These are phyloP conservation scores for Euphorbia tirucalli DNA, from an alignment of 345 rosid species.

Conservation along the genomic window DNA sequence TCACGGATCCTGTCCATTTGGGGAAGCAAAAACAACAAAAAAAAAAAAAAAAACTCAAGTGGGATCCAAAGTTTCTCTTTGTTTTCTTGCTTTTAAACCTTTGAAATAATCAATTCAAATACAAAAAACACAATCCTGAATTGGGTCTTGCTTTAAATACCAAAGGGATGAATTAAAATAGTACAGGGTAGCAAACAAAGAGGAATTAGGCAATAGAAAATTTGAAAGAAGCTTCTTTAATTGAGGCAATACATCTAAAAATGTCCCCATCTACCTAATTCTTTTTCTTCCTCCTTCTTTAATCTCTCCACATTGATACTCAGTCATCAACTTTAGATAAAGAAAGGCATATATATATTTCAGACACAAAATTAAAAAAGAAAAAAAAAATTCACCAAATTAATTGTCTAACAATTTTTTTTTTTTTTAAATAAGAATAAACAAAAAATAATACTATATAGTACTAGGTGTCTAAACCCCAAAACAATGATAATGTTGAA, in stretches of 20 bases:
- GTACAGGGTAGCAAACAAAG: conserved; percentile 19
- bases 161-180: conserved; percentile 7
- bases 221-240: conserved; percentile 43
- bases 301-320: conserved; percentile 16
- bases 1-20: conserved; percentile 62
- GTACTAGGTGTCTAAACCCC: conserved; percentile 39
- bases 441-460: background rate
- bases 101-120: conserved; percentile 27
- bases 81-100: conserved; percentile 17
- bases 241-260: conserved; percentile 46
- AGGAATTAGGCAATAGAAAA: conserved; percentile 25
- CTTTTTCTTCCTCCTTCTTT: conserved; percentile 17
- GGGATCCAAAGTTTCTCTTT: conserved; percentile 40
- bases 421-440: background rate
- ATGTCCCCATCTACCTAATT: conserved; percentile 41
- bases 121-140: conserved; percentile 26
- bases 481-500: conserved; percentile 67
- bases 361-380: conserved; percentile 19
- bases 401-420: conserved; percentile 17
- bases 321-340: conserved; percentile 25
- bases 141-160: conserved; percentile 34
- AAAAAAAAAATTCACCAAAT: conserved; percentile 19
- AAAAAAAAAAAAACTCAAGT: conserved; percentile 23
- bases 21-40: conserved; percentile 28
- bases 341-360: conserved; percentile 23